Evolutionary conservation across 2,329 filamentous ascomycete genomes (phyloP).

Genomic region (Fragosphaeria purpurea): DNA sequence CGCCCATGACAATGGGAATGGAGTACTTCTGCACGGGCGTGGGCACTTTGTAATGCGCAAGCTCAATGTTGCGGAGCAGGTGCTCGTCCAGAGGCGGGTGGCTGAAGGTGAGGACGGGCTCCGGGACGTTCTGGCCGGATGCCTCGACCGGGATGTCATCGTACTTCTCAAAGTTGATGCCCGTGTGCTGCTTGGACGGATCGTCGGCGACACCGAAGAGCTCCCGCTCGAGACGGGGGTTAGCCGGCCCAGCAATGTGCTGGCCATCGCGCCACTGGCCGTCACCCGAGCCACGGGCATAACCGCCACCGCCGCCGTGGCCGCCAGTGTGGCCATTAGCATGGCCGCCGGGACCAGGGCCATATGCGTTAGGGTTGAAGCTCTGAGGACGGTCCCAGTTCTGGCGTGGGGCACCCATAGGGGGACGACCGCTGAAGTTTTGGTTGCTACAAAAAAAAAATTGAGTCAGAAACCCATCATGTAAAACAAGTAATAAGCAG

Average conservation of each 20-base stretch:
- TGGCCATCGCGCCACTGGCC: conserved; percentile 96
- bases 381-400: conserved; percentile 21
- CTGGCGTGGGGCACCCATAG: conserved; percentile 13
- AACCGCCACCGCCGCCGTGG: conserved; percentile 39
- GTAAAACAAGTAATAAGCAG: not conserved
- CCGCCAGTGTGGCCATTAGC: conserved; percentile 22
- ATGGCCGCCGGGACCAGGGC: conserved; percentile 28
- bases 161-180: conserved; percentile 99
- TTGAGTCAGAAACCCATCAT: conserved; percentile 13
- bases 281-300: conserved; percentile 77
- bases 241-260: conserved; percentile 81
- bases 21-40: conserved; percentile 99
- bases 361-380: conserved; percentile 56
- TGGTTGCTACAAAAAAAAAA: conserved; percentile 30
- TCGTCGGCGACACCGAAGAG: conserved; percentile 89
- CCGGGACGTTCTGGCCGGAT: conserved; percentile 85
- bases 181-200: conserved; percentile 88
- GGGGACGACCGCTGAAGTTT: conserved; percentile 31
- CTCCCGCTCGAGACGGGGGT: conserved; percentile 86
- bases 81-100: conserved; percentile 95
- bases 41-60: conserved; percentile 89
- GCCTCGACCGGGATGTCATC: conserved; percentile 98
- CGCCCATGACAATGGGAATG: conserved; percentile 95
- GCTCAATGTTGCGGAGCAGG: conserved; percentile 81
- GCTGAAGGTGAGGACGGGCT: conserved; percentile 81